phyloP scores from a whole-genome alignment of 148 eudicot species.

The Euryodendron excelsum region DNA sequence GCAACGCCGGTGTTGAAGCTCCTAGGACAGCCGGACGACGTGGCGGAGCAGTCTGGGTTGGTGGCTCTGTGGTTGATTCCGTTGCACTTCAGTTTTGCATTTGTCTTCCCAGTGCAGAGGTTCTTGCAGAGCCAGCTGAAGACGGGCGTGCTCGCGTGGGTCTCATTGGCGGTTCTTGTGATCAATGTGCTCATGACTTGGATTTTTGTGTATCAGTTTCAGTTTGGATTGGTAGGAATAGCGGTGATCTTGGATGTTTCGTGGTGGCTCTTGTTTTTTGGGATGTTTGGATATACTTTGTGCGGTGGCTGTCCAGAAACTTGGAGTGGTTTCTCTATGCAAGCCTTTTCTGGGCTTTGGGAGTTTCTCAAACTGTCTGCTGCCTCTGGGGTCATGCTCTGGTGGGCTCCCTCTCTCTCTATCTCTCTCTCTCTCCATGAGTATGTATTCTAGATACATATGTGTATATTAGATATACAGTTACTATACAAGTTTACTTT shows the following conservation, averaged over 20 bases:
- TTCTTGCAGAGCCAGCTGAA: slow-evolving; percentile 64
- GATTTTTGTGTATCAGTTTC: slow-evolving; percentile 35
- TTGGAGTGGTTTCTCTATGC: slow-evolving; percentile 55
- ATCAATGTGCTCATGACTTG: slow-evolving; percentile 38
- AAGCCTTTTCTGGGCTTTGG: slow-evolving; percentile 59
- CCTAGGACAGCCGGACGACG: slow-evolving; percentile 43
- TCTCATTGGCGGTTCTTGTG: slow-evolving; percentile 29
- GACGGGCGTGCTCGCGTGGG: slow-evolving; percentile 53
- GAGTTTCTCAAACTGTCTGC: slow-evolving; percentile 61
- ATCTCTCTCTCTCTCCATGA: background rate
- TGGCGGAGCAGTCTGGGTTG: slow-evolving; percentile 44
- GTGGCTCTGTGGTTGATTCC: slow-evolving; percentile 58
- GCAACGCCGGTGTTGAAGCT: slow-evolving; percentile 49
- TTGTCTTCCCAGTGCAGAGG: slow-evolving; percentile 49
- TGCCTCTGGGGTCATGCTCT: slow-evolving; percentile 70
- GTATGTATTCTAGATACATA: too few species aligned
- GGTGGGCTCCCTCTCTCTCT: slow-evolving; percentile 28
- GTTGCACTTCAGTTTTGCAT: slow-evolving; percentile 65
- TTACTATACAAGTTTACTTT: too few species aligned
- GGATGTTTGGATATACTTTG: slow-evolving; percentile 35
- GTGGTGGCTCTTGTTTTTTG: slow-evolving; percentile 49
- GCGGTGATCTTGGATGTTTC: slow-evolving; percentile 42
- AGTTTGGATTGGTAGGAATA: slow-evolving; percentile 46
- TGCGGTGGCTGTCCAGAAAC: slow-evolving; percentile 60
- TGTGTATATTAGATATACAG: too few species aligned